Base-by-base conservation (phyloP, 176 grass and related monocot species). In the Oryza australiensis region DNA sequence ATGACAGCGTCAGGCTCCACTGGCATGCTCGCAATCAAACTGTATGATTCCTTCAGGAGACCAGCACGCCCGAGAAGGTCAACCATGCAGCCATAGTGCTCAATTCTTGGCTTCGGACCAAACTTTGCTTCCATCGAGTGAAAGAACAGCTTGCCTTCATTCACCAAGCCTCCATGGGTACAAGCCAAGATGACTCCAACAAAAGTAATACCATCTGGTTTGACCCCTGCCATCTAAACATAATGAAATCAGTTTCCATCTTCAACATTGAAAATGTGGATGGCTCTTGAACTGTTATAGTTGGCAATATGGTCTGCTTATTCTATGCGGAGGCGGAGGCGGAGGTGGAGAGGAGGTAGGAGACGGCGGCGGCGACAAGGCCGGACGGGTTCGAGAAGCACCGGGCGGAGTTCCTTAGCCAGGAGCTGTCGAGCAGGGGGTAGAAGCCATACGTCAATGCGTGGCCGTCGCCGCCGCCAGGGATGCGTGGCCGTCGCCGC, bases 1-100 rank as follows among this genome's bases (percentile, higher is more conserved):
- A 92, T 87, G 4, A 92, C 65, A 1, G 92, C 86, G 33, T 94
- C 89, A 73, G 92, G 89, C 79, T 92, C 85, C 65, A 94, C 81
- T 65, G 92, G 92, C 87, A 94, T 87, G 73, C 66, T 86, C 40
- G 26, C 70, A 64, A 94, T 86, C 34, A 94, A 72, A 83, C 14
- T 66, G 70, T 92, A 91, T 22, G 89, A 87, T 86, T 94, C 89
- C 73, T 83, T 78, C n/a, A 86, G 22, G 43, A 80, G 82, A 38
- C 89, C 89, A 66, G 89, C 84, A 73, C 92, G 87, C 6, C 92
- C 92, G 4, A 94, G 72, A 15, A 92, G 89, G 79, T 94, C 89
- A 48, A 94, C 85, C 85, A 89, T 88, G 82, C 92, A 94, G 59
- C 92, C 87, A 3, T 92, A 88, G 79, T 94, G 92, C 77, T 94